Conservation (phyloP, 495 filamentous ascomycete species). For the Cenococcum geophilum region DNA sequence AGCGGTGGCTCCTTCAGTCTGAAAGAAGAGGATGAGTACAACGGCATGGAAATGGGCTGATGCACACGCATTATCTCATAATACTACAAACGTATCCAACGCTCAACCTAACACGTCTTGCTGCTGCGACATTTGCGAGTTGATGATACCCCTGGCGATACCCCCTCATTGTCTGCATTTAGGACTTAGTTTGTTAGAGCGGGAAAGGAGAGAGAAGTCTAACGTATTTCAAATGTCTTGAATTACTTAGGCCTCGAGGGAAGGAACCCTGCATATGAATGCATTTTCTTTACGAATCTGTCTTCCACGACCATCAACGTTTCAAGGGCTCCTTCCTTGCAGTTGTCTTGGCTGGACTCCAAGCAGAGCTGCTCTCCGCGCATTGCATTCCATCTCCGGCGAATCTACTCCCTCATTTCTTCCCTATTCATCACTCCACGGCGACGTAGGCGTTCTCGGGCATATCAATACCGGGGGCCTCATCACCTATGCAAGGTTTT, state of each 20-base stretch:
- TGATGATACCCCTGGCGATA: constrained; percentile 7
- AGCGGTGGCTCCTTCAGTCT: constrained; percentile 22
- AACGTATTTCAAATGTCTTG: neutral
- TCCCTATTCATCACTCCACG: constrained; percentile 4
- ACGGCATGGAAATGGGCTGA: constrained; percentile 30
- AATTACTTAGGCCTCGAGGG: neutral
- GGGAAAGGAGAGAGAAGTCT: neutral
- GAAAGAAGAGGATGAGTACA: constrained; percentile 35
- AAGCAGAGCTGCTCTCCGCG: neutral
- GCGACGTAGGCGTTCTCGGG: neutral
- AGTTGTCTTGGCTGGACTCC: neutral
- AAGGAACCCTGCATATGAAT: neutral
- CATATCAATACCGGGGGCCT: neutral
- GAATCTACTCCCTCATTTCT: neutral
- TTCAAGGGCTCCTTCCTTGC: neutral
- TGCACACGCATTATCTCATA: neutral
- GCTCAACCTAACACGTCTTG: constrained; percentile 3
- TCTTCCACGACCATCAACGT: neutral
- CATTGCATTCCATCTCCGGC: neutral
- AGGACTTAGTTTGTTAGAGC: neutral
- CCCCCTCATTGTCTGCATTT: neutral
- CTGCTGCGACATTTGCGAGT: constrained; percentile 1
- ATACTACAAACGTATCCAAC: neutral
- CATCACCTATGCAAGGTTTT: neutral
- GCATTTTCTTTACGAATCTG: neutral